Conservation (phyloP, 768 basidiomycete species). For the Sporobolomyces roseus region DNA sequence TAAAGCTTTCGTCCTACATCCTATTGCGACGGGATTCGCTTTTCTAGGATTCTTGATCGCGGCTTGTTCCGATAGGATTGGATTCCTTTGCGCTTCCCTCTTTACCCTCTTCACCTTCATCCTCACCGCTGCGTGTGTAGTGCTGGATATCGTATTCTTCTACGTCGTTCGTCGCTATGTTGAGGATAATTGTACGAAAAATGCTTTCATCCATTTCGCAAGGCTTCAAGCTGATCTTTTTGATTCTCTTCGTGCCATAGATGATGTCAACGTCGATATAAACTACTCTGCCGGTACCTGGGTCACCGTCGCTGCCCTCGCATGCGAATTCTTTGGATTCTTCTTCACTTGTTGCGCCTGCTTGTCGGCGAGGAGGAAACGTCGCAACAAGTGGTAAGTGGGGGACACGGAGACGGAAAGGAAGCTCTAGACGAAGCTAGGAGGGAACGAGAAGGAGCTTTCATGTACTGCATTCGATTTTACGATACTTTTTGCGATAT, state of each 20-base stretch:
- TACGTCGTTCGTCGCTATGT: constrained; percentile 42
- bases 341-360: constrained; percentile 23
- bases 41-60: constrained; percentile 49
- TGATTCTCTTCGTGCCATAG: no score
- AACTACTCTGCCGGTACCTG: constrained; percentile 6
- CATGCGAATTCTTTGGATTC: constrained; percentile 27
- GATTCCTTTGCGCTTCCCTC: constrained; percentile 47
- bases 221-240: no score
- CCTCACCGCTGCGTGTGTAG: constrained; percentile 42
- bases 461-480: no score
- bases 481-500: no score
- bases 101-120: constrained; percentile 46
- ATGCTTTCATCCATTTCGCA: no score
- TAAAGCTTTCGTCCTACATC: constrained; percentile 48
- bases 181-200: constrained; percentile 2
- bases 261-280: background rate
- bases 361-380: constrained; percentile 1
- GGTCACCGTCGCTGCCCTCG: constrained; percentile 27
- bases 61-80: constrained; percentile 45
- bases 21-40: constrained; percentile 47
- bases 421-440: no score
- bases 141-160: constrained; percentile 44
- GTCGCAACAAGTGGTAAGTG: constrained; percentile 8
- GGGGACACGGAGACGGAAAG: no score
- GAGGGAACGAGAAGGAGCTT: no score